These are phyloP conservation scores for Dioscorea dumetorum DNA, from an alignment of 106 monocot genomes.

Conservation along the genomic window DNA sequence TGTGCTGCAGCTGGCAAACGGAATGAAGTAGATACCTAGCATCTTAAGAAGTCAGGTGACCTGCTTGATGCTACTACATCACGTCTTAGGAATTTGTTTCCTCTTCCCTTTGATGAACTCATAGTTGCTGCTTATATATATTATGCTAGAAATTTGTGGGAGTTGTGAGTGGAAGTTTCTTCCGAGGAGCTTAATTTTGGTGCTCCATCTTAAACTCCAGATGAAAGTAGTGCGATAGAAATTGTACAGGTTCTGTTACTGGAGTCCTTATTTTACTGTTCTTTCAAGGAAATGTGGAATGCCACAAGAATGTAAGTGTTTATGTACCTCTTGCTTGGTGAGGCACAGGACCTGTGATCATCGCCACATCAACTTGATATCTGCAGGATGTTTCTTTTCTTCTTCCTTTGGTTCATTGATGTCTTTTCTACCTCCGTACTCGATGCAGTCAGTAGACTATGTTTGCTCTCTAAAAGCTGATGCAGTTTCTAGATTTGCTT, in stretches of 20 bases:
- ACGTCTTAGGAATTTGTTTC: not conserved
- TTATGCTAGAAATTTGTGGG: slow-evolving; percentile 6
- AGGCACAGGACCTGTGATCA: not conserved
- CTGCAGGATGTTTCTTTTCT: no score
- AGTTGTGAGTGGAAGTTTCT: slow-evolving; percentile 17
- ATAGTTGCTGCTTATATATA: not conserved
- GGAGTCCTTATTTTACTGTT: not conserved
- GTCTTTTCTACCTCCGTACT: no score
- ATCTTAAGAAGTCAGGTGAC: slow-evolving; percentile 5
- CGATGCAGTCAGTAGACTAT: no score
- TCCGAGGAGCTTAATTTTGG: slow-evolving; percentile 40
- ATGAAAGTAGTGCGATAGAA: not conserved
- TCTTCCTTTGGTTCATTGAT: no score
- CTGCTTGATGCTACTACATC: not conserved
- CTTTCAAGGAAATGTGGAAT: slow-evolving; percentile 4
- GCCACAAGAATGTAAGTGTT: not conserved
- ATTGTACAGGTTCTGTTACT: slow-evolving; percentile 15
- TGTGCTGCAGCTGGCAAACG: no score
- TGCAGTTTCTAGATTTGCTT: no score
- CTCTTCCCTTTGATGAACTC: not conserved
- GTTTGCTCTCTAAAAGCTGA: no score
- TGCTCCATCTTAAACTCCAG: slow-evolving; percentile 23
- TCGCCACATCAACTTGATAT: no score
- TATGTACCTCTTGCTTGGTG: not conserved
- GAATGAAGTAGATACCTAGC: not conserved